These are phyloP conservation scores for Colletotrichum tamarilloi DNA, from an alignment of 2,329 filamentous ascomycete species.

Conservation along the genomic window DNA sequence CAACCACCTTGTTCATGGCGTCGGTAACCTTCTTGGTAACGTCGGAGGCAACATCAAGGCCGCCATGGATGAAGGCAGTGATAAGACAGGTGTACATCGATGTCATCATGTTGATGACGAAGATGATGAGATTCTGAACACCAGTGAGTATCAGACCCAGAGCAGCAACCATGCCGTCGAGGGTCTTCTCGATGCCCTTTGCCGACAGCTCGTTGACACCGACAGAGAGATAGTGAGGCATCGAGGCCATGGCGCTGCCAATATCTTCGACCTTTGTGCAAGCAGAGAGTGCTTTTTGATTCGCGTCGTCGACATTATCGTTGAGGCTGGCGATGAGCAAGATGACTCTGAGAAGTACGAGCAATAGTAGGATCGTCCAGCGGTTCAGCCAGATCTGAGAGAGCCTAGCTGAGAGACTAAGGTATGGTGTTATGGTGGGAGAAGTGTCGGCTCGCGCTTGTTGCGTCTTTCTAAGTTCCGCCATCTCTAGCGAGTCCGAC, in stretches of 20 bases:
- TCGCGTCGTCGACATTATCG: constrained; percentile 79
- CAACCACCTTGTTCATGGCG: constrained; percentile 61
- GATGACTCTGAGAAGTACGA: constrained; percentile 85
- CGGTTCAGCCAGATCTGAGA: constrained; percentile 98
- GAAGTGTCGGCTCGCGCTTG: constrained; percentile 64
- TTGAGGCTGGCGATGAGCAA: constrained; percentile 80
- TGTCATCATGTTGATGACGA: constrained; percentile 91
- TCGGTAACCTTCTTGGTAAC: constrained; percentile 64
- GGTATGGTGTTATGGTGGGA: constrained; percentile 86
- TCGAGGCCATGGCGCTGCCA: constrained; percentile 95
- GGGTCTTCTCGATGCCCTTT: constrained; percentile 80
- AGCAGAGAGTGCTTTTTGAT: constrained; percentile 84
- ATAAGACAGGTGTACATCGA: constrained; percentile 92
- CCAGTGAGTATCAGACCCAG: constrained; percentile 83
- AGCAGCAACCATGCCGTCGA: constrained; percentile 83
- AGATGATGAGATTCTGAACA: constrained; percentile 88
- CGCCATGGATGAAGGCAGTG: constrained; percentile 83
- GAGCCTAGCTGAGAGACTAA: constrained; percentile 87
- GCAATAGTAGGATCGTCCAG: constrained; percentile 90
- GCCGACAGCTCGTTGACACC: constrained; percentile 91
- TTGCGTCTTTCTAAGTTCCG: constrained; percentile 45
- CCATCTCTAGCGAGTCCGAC: constrained; percentile 50
- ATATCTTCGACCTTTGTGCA: constrained; percentile 93
- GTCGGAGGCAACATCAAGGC: constrained; percentile 73
- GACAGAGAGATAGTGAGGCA: constrained; percentile 92